phyloP scores from a whole-genome alignment of 2,329 filamentous ascomycete species.

The Sarocladium kiliense region DNA sequence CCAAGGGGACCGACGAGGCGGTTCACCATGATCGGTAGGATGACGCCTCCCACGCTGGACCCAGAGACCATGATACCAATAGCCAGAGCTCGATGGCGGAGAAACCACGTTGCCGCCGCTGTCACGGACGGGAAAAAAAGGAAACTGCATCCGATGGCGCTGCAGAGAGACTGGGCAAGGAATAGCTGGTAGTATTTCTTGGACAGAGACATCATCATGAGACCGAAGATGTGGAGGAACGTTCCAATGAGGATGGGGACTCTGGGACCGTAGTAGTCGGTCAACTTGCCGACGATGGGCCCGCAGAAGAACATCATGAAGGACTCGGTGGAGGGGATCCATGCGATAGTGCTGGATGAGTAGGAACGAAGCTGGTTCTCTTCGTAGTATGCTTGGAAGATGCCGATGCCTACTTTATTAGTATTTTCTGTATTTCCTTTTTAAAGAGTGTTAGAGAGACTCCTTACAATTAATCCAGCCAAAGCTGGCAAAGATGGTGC shows the following conservation, averaged over 20 bases:
- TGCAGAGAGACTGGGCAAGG: constrained; percentile 28
- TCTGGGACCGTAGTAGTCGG: constrained; percentile 34
- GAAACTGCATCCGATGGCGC: constrained; percentile 22
- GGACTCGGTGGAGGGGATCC: constrained; percentile 3
- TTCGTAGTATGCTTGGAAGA: constrained; percentile 7
- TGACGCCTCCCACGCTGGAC: constrained; percentile 24
- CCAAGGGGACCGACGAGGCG: constrained; percentile 1
- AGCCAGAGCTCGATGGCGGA: constrained; percentile 22
- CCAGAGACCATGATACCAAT: constrained; percentile 25
- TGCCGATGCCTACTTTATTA: constrained; percentile 13
- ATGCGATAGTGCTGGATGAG: constrained; percentile 2
- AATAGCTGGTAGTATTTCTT: constrained; percentile 7
- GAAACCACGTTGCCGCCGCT: constrained; percentile 26
- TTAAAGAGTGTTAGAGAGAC: constrained; percentile 44
- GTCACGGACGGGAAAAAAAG: constrained; percentile 25
- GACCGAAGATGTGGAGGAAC: constrained; percentile 25
- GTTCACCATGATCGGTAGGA: constrained; percentile 23
- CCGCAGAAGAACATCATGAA: constrained; percentile 25
- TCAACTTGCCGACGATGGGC: constrained; percentile 31
- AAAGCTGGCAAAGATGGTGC: constrained; percentile 22
- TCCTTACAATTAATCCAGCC: constrained; percentile 38
- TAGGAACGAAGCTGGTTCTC: constrained; percentile 23
- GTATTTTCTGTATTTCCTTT: constrained; percentile 12
- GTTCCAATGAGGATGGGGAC: constrained; percentile 29
- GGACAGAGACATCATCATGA: constrained; percentile 34